Conservation (phyloP, 2,329 filamentous ascomycete species). For the Neoascochyta sp. region DNA sequence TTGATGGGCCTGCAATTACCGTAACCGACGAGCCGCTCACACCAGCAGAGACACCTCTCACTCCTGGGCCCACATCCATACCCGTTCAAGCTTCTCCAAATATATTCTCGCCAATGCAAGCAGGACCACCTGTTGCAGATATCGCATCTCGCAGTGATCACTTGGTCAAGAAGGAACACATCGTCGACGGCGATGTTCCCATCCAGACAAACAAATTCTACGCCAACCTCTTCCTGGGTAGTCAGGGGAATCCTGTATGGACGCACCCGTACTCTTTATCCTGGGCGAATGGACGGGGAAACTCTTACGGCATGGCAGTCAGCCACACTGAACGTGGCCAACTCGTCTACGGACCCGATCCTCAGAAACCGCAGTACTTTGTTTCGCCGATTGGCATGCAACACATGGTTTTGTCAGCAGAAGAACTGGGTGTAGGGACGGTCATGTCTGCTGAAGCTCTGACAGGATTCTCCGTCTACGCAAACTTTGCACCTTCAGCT, state of each 20-base stretch:
- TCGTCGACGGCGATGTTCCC: constrained; percentile 42
- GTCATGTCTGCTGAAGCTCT: constrained; percentile 52
- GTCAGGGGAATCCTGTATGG: constrained; percentile 65
- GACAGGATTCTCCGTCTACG: constrained; percentile 59
- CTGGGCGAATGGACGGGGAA: constrained; percentile 50
- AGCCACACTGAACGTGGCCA: constrained; percentile 70
- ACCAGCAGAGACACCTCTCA: constrained; percentile 27
- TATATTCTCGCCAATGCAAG: constrained; percentile 44
- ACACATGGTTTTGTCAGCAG: constrained; percentile 74
- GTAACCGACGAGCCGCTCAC: constrained; percentile 19
- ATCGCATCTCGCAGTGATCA: constrained; percentile 40
- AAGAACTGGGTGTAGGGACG: constrained; percentile 64
- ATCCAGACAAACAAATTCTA: constrained; percentile 71
- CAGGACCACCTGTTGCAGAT: constrained; percentile 39
- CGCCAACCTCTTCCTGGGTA: constrained; percentile 73
- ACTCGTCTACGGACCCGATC: constrained; percentile 47
- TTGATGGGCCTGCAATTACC: constrained; percentile 16
- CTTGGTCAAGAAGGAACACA: constrained; percentile 39
- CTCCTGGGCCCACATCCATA: constrained; percentile 23
- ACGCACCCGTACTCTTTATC: constrained; percentile 59
- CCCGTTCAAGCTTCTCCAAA: constrained; percentile 17
- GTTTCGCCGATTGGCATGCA: constrained; percentile 81
- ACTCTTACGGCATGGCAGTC: constrained; percentile 73
- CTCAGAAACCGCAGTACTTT: constrained; percentile 59
- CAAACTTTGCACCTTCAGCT: constrained; percentile 60